A percentile compares a stretch with the other conserved stretches of the same genome.
Evolutionary conservation across 2,329 filamentous ascomycete species (phyloP).

Genomic region (Microdochium bolleyi): DNA sequence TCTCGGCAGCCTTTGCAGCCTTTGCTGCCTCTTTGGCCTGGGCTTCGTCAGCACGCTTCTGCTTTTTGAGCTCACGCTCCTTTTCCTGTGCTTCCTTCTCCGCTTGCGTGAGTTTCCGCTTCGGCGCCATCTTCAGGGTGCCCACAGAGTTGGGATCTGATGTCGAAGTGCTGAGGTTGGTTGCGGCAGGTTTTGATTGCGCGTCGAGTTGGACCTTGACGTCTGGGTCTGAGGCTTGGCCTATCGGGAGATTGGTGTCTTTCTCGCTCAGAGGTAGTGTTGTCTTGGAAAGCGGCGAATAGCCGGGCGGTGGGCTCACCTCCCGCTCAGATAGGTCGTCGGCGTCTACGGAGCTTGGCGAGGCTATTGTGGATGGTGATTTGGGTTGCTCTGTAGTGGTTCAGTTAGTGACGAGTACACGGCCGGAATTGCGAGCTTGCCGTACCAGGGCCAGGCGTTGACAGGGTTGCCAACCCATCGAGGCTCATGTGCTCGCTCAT

Average conservation of each 20-base stretch:
- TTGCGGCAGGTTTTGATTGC: background rate
- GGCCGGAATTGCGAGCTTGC: background rate
- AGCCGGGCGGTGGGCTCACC: background rate
- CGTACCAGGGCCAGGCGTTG: background rate
- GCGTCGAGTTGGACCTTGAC: background rate
- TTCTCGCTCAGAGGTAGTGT: background rate
- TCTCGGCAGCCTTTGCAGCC: slow-evolving; percentile 29
- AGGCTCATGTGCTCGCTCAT: background rate
- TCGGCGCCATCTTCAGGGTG: slow-evolving; percentile 16
- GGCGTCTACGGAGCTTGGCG: background rate
- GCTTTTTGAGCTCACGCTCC: slow-evolving; percentile 36
- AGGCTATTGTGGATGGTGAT: background rate
- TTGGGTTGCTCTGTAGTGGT: background rate
- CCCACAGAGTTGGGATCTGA: slow-evolving; percentile 20
- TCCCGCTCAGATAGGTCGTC: background rate
- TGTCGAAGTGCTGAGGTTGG: slow-evolving; percentile 11
- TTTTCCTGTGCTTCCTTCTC: slow-evolving; percentile 25
- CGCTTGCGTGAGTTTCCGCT: slow-evolving; percentile 10
- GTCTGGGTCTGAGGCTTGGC: background rate
- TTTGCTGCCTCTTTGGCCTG: slow-evolving; percentile 25
- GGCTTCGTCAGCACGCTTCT: slow-evolving; percentile 36
- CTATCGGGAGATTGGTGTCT: background rate
- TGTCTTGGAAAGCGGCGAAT: background rate
- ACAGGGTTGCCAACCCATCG: background rate
- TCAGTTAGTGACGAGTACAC: background rate